Evolutionary conservation across 2,329 filamentous ascomycete genomes (phyloP), one percentile per base, ranked within the genome.

Genomic region (Exserohilum rostratum): DNA sequence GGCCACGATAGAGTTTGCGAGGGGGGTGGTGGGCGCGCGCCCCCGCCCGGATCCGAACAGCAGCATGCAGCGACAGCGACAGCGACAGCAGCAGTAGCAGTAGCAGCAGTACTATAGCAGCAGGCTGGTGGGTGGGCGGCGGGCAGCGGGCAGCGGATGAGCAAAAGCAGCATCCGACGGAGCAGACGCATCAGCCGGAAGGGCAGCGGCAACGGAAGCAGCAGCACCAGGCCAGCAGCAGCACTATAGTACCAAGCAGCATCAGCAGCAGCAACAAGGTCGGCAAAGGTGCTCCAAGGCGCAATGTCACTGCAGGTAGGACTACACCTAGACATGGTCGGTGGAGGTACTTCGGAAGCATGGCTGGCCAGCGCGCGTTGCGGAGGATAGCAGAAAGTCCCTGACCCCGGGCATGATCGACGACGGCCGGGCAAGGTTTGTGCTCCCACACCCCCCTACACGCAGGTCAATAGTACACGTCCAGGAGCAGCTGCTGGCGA

Each of bases 1-100:
- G 42, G 45, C 55, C 47, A 46, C 45, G 48, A 58, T 60, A 61
- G 47, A 64, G 53, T 64, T 61, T 58, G 37, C 12, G 29, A 27
- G 35, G 13, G 29, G 25, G 22, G 22, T 25, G n/a, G 22, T 25
- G 22, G 22, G 22, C 22, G 22, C 22, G 22, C 22, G 22, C 22
- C 22, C 22, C 22, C 22, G 22, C 22, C 22, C 22, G 22, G 22
- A 25, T 25, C 22, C 22, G 22, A 25, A 7, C 22, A 25, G 22
- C 22, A 25, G 22, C 22, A 25, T 25, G 22, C 22, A 25, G 22
- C 22, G 22, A 25, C 22, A 25, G 22, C 22, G 22, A 25, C 22
- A 25, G 22, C 22, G 22, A 25, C 22, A 25, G 22, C 22, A 25
- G 22, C 4, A 4, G 22, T 25, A n/a, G n/a, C n/a, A n/a, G n/a